Percentiles rank a stretch among this genome's conserved stretches.
Evolutionary conservation across 164 flowering plant genomes (phyloP).

Genomic region (Santalum album): DNA sequence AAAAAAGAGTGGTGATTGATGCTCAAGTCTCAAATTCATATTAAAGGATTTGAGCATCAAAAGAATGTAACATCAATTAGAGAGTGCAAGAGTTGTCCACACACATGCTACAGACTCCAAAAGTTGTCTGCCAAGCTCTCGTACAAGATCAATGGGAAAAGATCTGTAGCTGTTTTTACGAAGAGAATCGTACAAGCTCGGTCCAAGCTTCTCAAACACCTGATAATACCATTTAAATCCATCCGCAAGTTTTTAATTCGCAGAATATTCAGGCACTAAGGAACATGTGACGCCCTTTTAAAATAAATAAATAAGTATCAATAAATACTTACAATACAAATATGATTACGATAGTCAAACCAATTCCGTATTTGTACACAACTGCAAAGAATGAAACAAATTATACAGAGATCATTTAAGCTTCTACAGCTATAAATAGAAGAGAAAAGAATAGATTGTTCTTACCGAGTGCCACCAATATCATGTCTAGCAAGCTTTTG

Average conservation of each 20-base stretch:
- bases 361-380: conserved; percentile 99
- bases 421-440: conserved; percentile 12
- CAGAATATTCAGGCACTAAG: conserved; percentile 40
- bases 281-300: conserved; percentile 25
- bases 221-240: conserved; percentile 75
- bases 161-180: conserved; percentile 96
- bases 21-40: conserved; percentile 2
- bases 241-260: conserved; percentile 59
- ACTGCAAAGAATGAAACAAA: conserved; percentile 83
- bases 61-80: conserved; percentile 16
- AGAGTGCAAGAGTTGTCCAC: conserved; percentile 56
- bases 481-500: conserved; percentile 77
- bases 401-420: conserved; percentile 37
- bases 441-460: conserved; percentile 5
- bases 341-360: conserved; percentile 99
- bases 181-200: conserved; percentile 98
- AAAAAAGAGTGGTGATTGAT: not conserved
- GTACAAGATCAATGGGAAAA: conserved; percentile 98
- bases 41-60: conserved; percentile 6
- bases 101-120: conserved; percentile 99
- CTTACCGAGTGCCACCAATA: conserved; percentile 67
- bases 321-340: conserved; percentile 94
- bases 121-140: conserved; percentile 97
- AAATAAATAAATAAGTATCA: conserved; percentile 41
- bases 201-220: conserved; percentile 99